Base-by-base conservation (phyloP, 2,329 filamentous ascomycete species). In the Hypoxylon sp. region DNA sequence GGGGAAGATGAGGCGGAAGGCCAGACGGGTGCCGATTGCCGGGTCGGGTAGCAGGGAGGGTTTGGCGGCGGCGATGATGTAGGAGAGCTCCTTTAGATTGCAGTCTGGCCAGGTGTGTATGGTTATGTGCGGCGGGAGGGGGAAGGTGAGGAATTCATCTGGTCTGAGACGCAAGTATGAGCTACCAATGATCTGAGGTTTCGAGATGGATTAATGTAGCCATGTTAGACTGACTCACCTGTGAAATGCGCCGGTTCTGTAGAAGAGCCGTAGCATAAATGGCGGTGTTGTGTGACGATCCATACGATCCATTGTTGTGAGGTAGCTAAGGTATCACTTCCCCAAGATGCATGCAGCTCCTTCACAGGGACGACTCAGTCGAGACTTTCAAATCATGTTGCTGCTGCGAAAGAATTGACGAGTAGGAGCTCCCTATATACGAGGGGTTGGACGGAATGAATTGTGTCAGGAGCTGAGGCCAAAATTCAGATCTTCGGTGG, bases 61-160 rank as follows among this genome's bases (percentile, higher is more conserved):
- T 1, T 92, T 83, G 0, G 90, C 85, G 52, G 87, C 86, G 26
- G 88, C 87, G 60, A 98, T 85, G 56, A 95, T 89, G 60, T 92
- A 87, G 20, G 91, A 89, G 33, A 98, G 88, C 78, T 97, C 93
- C 70, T 86, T 84, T 22, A 98, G 85, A 2, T 91, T 93, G 80
- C 92, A 95, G 72, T 87, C 88, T 60, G 88, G 85, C 91, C 93
- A 97, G 61, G 93, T 94, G 83, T 97, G 94, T 72, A 97, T 89
- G 66, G 92, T 86, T 24, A 97, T 83, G 76, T 91, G 87, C 6
- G 89, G 81, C 52, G 90, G 88, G 20, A 92, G 84, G 60, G 81
- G 75, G 58, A 81, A 71, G 18, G 87, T 75, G 71, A 86, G 78
- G 76, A 96, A 93, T 70, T 95, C 91, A 64, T 91, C 88, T 32